phyloP scores from a whole-genome alignment of 495 filamentous ascomycete species.

The Xylaria flabelliformis region DNA sequence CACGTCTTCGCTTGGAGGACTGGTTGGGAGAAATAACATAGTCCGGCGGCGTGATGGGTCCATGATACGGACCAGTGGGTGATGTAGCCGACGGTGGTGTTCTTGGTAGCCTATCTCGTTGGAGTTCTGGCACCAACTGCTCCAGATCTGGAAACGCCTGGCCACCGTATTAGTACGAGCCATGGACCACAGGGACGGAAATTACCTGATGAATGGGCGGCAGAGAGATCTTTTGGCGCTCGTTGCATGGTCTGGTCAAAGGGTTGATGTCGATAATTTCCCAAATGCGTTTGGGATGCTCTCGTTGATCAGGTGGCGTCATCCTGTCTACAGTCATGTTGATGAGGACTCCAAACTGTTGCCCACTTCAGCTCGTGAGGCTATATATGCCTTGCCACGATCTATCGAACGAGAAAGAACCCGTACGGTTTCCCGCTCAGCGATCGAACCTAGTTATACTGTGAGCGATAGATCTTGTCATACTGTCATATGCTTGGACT shows the following conservation, averaged over 20 bases:
- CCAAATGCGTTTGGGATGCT: not conserved
- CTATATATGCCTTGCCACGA: not conserved
- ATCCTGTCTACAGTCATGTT: not conserved
- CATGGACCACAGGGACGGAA: not conserved
- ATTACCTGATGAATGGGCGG: slow-evolving; percentile 55
- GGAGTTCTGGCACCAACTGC: slow-evolving; percentile 21
- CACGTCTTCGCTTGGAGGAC: slow-evolving; percentile 46
- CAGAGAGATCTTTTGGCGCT: slow-evolving; percentile 45
- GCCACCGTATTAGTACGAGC: slow-evolving; percentile 29
- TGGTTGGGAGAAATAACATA: slow-evolving; percentile 47
- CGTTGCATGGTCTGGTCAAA: slow-evolving; percentile 18
- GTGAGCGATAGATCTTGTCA: not conserved
- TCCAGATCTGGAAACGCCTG: slow-evolving; percentile 49
- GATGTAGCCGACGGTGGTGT: slow-evolving; percentile 35
- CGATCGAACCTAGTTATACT: not conserved
- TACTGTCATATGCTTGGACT: not conserved
- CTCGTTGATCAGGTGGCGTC: not conserved
- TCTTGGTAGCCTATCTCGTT: slow-evolving; percentile 31
- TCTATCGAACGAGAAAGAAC: not conserved
- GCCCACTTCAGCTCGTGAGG: not conserved
- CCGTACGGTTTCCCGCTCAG: not conserved
- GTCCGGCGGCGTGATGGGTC: slow-evolving; percentile 39
- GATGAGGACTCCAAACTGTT: not conserved
- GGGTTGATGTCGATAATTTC: not conserved
- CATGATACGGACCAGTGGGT: slow-evolving; percentile 30